phyloP scores from a whole-genome alignment of 2,329 filamentous ascomycete species.

The Aspergillus pseudoviridinutans region DNA sequence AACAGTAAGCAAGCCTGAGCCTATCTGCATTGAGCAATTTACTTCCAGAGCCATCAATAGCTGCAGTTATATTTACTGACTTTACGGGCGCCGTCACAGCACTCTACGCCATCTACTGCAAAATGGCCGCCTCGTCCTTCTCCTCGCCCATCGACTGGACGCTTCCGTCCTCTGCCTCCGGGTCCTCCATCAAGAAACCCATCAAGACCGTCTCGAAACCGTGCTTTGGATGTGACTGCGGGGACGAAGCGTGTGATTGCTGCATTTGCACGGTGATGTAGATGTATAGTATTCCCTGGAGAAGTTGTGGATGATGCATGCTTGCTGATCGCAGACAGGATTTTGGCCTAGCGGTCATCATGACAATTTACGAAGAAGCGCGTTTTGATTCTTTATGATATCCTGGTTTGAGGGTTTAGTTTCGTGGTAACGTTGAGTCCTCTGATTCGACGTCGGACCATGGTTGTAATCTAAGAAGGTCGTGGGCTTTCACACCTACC shows the following conservation, averaged over 20 bases:
- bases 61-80: background rate
- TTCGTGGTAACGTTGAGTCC: background rate
- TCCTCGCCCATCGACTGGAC: slow-evolving; percentile 27
- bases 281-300: slow-evolving; percentile 1
- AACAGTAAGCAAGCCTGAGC: background rate
- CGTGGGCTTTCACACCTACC: no score
- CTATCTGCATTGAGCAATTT: background rate
- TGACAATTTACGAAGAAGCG: background rate
- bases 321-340: background rate
- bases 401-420: background rate
- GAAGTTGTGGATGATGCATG: background rate
- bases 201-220: slow-evolving; percentile 38
- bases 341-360: background rate
- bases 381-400: background rate
- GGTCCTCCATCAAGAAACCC: slow-evolving; percentile 34
- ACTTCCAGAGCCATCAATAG: background rate
- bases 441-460: background rate
- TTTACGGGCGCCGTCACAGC: background rate
- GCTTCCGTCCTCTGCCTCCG: slow-evolving; percentile 33
- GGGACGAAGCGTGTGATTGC: slow-evolving; percentile 40
- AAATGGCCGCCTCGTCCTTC: slow-evolving; percentile 18
- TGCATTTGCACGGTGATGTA: slow-evolving; percentile 42
- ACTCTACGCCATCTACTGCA: background rate
- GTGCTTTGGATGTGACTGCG: slow-evolving; percentile 41
- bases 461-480: background rate